Percentiles rank a stretch among this genome's conserved stretches.
Conservation (phyloP, 176 grass and related monocot species). For the Aegilops longissima region DNA sequence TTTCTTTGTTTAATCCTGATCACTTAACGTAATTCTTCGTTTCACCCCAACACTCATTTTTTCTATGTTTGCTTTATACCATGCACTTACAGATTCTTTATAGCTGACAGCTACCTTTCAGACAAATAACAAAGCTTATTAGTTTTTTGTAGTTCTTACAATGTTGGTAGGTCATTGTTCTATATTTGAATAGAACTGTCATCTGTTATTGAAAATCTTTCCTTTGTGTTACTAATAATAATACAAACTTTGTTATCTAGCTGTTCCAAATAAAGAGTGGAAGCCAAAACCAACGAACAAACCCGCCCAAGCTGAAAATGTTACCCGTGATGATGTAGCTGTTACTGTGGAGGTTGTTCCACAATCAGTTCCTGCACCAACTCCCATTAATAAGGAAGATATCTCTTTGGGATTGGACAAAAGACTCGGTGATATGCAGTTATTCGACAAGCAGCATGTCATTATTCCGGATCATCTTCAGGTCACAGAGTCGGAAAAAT, state of each 20-base stretch:
- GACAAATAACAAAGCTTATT: background rate
- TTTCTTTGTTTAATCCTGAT: background rate
- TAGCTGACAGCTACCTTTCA: background rate
- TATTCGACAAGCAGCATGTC: conserved; percentile 70
- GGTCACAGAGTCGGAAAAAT: conserved; percentile 77
- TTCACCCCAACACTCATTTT: background rate
- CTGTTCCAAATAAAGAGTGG: conserved; percentile 86
- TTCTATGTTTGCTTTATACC: conserved; percentile 9
- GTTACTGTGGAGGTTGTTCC: conserved; percentile 38
- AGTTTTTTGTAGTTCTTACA: background rate
- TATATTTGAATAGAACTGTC: background rate
- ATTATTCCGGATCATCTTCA: conserved; percentile 94
- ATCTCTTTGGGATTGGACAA: conserved; percentile 38
- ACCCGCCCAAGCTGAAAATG: conserved; percentile 45
- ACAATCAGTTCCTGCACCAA: conserved; percentile 34
- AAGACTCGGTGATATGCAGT: conserved; percentile 40
- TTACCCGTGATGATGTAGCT: conserved; percentile 31
- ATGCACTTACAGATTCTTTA: background rate
- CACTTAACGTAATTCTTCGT: background rate
- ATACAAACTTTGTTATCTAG: conserved; percentile 33
- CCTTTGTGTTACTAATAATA: background rate
- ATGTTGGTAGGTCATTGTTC: background rate
- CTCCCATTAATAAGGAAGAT: conserved; percentile 35
- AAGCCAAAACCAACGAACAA: conserved; percentile 74
- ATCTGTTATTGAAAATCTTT: background rate